phyloP scores from a whole-genome alignment of 352 stramenopile genomes.

The Pythium coloratum region DNA sequence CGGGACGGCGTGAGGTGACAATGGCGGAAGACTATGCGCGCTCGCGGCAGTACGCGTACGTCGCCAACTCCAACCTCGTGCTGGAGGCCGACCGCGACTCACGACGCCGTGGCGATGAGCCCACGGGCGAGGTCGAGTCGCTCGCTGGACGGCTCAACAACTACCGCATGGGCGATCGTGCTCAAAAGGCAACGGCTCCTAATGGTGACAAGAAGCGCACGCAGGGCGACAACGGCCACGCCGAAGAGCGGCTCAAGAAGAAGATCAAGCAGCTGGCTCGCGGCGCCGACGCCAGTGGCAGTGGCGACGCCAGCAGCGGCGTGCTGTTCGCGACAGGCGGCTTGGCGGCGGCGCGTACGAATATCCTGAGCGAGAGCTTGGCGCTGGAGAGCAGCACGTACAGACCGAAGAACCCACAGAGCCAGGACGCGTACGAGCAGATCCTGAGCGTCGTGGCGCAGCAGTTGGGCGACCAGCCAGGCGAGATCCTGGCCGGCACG shows the following conservation, averaged over 20 bases:
- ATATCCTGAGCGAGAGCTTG: slow-evolving; percentile 73
- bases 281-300: slow-evolving; percentile 14
- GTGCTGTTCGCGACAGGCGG: slow-evolving; percentile 58
- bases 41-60: slow-evolving; percentile 91
- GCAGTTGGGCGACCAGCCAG: slow-evolving; percentile 83
- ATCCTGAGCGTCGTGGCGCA: slow-evolving; percentile 79
- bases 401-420: slow-evolving; percentile 84
- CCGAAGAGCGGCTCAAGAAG: slow-evolving; percentile 62
- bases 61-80: slow-evolving; percentile 94
- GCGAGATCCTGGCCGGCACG: slow-evolving; percentile 90
- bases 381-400: slow-evolving; percentile 85
- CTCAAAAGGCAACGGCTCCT: slow-evolving; percentile 60
- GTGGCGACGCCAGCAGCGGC: slow-evolving; percentile 26
- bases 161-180: slow-evolving; percentile 86
- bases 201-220: slow-evolving; percentile 36
- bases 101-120: slow-evolving; percentile 74
- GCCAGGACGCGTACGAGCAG: slow-evolving; percentile 88
- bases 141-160: slow-evolving; percentile 62
- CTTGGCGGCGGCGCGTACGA: slow-evolving; percentile 39
- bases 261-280: slow-evolving; percentile 57
- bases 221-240: slow-evolving; percentile 34
- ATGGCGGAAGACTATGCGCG: slow-evolving; percentile 91
- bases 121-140: slow-evolving; percentile 87
- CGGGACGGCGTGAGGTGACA: neutral
- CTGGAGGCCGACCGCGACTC: slow-evolving; percentile 90